Conservation (phyloP, 208 protist genomes). For the Tritrichomonas foetus region DNA sequence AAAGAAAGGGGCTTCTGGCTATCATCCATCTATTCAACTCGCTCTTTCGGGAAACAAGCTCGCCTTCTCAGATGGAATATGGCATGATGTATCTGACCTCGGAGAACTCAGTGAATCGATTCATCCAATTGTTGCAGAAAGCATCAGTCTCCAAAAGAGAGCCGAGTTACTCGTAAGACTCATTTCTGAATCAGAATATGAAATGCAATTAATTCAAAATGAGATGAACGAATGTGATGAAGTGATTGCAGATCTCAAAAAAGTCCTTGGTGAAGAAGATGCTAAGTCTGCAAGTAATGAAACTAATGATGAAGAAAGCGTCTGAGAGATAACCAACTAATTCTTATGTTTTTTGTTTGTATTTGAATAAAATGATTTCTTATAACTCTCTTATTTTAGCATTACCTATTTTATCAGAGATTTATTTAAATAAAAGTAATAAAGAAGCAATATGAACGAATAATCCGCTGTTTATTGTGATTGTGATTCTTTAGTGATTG, state of each 20-base stretch:
- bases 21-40: not conserved
- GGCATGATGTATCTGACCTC: not conserved
- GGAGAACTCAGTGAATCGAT: not conserved
- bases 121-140: slow-evolving; percentile 9
- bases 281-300: too few relatives aligned
- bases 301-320: too few relatives aligned
- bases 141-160: not conserved
- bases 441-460: too few relatives aligned
- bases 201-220: not conserved
- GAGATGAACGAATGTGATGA: not conserved
- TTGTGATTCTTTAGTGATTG: too few relatives aligned
- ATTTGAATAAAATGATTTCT: too few relatives aligned
- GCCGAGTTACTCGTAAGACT: not conserved
- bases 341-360: too few relatives aligned
- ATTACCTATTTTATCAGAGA: too few relatives aligned
- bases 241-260: not conserved
- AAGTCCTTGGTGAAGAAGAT: not conserved
- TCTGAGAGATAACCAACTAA: too few relatives aligned
- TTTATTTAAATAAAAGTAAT: too few relatives aligned
- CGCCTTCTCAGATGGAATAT: not conserved
- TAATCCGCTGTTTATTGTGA: too few relatives aligned
- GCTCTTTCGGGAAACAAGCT: not conserved
- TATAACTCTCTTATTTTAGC: too few relatives aligned
- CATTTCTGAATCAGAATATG: not conserved
- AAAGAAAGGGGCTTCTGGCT: too few relatives aligned